Percentiles rank a stretch among this genome's conserved stretches.
Conservation (phyloP, 306 rosid species). For the Corylus americana region DNA sequence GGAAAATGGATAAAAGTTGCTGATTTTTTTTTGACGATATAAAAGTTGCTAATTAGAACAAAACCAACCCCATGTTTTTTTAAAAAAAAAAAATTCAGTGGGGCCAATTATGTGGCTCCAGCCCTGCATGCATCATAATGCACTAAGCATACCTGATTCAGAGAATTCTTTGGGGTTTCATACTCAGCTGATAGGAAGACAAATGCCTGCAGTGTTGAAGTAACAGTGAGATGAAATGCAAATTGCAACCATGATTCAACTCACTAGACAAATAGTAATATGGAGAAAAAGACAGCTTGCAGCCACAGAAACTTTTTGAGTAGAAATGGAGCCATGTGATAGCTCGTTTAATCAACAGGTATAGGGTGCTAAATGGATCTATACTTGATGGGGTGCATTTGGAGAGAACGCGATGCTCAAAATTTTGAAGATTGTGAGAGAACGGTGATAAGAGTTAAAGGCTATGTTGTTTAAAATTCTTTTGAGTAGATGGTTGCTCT, state of each 20-base stretch:
- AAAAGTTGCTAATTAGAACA: too few relatives aligned
- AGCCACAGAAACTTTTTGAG: neutral
- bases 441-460: too few relatives aligned
- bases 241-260: neutral
- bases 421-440: too few relatives aligned
- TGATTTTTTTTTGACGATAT: too few relatives aligned
- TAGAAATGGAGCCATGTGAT: neutral
- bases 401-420: too few relatives aligned
- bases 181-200: conserved; percentile 90
- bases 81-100: neutral
- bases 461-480: too few relatives aligned
- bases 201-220: conserved; percentile 55
- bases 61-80: neutral
- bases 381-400: too few relatives aligned
- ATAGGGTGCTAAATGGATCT: neutral
- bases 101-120: neutral
- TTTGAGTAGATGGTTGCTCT: too few relatives aligned
- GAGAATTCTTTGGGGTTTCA: conserved; percentile 63
- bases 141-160: conserved; percentile 62
- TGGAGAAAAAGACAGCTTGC: neutral
- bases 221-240: conserved; percentile 1
- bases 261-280: neutral
- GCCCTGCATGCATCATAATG: conserved; percentile 1
- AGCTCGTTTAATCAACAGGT: neutral
- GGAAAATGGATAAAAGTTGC: too few relatives aligned